Conservation (phyloP, 257 asterid genomes). For the Vinca minor region DNA sequence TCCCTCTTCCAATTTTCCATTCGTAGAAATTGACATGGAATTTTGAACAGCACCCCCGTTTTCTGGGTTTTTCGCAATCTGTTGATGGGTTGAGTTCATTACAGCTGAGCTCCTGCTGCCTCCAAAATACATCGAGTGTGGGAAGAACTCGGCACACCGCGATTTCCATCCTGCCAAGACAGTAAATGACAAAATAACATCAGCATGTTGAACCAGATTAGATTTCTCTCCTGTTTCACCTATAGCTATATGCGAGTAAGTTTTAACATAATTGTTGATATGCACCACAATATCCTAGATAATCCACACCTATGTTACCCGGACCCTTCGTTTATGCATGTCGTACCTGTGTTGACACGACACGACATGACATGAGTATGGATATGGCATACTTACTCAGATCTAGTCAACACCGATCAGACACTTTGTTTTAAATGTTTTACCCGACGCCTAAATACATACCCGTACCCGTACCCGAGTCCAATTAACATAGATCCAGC, state of each 20-base stretch:
- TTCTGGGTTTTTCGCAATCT: slow-evolving; percentile 34
- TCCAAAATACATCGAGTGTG: slow-evolving; percentile 61
- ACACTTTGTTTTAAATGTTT: no score
- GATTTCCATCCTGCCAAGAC: slow-evolving; percentile 67
- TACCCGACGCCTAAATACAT: no score
- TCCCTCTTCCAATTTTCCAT: slow-evolving; percentile 55
- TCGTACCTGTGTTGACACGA: no score
- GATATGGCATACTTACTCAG: no score
- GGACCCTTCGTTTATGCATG: no score
- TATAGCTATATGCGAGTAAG: background rate
- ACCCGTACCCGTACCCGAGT: no score
- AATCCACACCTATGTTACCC: background rate
- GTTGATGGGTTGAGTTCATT: slow-evolving; percentile 26
- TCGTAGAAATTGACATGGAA: slow-evolving; percentile 28
- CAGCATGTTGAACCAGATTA: background rate
- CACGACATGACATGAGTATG: no score
- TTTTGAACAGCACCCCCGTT: slow-evolving; percentile 37
- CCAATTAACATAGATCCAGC: no score
- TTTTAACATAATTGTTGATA: background rate
- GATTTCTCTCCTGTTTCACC: background rate
- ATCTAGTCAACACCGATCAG: no score
- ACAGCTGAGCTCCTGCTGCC: slow-evolving; percentile 66
- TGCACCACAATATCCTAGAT: background rate
- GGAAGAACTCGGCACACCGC: slow-evolving; percentile 71
- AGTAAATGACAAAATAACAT: slow-evolving; percentile 8